Evolutionary conservation across 1,284 basidiomycete species (phyloP), one percentile per base, ranked within the genome.

Genomic region (Pulchroboletus neoregius): DNA sequence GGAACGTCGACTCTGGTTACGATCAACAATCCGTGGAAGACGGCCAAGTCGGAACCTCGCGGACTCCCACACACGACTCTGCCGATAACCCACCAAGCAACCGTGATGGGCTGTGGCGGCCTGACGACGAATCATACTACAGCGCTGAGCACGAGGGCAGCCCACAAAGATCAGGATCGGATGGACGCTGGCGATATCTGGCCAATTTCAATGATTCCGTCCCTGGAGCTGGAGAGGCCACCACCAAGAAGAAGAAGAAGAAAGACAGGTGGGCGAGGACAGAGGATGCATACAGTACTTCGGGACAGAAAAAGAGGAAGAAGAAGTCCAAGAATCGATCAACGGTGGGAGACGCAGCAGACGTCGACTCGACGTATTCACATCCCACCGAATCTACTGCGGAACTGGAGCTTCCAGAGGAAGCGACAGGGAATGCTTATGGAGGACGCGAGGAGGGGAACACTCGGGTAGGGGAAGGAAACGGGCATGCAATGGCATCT

Each of bases 231-330:
- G 50, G 74, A 64, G 67, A 73, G 67, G 60, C 71, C 68, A 53
- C 39, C 13, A 76, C 75, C 58, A 79, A 76, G 68, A 78, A 80
- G 66, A 84, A 83, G 61, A 77, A 79, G 48, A 89, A 87, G 77
- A 89, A 90, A 68, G 87, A 91, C 58, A 72, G 88, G 44, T 91
- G 84, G 83, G 86, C 82, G 51, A 74, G 84, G 63, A 90, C 87
- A 31, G 86, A 89, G 66, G 87, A 91, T 65, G 87, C 87, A 34
- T 85, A 88, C 58, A 73, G 71, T 15, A 66, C 76, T 40, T 75
- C 78, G 23, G 71, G 71, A 43, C 58, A 65, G 46, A 70, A 67
- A 15, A 31, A 31, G 57, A 74, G 72, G 63, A 76, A 69, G 60
- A 75, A 74, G 60, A 81, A 74, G 63, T 75, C 74, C 68, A 80